Percentiles rank a stretch among this genome's conserved stretches.
These are phyloP conservation scores for Phytopythium cucurbitacearum DNA, from an alignment of 352 stramenopile genomes.

Conservation along the genomic window DNA sequence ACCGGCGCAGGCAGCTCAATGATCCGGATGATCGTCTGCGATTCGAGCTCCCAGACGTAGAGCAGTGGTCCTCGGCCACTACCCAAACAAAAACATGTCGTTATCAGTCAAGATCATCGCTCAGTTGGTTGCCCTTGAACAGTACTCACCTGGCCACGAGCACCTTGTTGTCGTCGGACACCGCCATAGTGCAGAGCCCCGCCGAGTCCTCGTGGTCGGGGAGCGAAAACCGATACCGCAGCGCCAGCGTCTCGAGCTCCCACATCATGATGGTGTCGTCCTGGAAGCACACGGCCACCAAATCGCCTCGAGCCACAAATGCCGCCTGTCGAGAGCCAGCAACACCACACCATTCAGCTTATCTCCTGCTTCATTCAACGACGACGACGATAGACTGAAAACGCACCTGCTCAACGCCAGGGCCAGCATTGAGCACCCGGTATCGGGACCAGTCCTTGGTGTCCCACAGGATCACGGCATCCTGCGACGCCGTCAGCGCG, in stretches of 20 bases:
- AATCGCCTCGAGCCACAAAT: conserved; percentile 53
- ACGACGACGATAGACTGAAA: neutral
- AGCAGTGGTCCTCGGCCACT: conserved; percentile 73
- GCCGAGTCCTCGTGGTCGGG: conserved; percentile 58
- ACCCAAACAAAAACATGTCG: neutral
- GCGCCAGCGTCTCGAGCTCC: conserved; percentile 65
- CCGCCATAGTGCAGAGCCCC: conserved; percentile 55
- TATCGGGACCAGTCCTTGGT: conserved; percentile 81
- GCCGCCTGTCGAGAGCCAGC: conserved; percentile 18
- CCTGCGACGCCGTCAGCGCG: conserved; percentile 68
- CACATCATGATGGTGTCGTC: conserved; percentile 87
- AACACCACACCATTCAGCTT: neutral
- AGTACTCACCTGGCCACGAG: conserved; percentile 66
- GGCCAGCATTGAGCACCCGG: conserved; percentile 71
- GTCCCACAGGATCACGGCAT: conserved; percentile 83
- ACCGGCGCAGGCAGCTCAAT: conserved; percentile 78
- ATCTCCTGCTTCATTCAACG: neutral
- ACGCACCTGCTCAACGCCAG: conserved; percentile 45
- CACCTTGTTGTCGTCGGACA: conserved; percentile 74
- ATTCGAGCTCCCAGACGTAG: conserved; percentile 83
- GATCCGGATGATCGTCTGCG: conserved; percentile 80
- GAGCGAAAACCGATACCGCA: conserved; percentile 71
- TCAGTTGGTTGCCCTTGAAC: neutral
- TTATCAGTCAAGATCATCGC: neutral
- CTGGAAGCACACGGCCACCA: conserved; percentile 80